phyloP scores from a whole-genome alignment of 257 asterid genomes.

The Ligustrum vulgare region DNA sequence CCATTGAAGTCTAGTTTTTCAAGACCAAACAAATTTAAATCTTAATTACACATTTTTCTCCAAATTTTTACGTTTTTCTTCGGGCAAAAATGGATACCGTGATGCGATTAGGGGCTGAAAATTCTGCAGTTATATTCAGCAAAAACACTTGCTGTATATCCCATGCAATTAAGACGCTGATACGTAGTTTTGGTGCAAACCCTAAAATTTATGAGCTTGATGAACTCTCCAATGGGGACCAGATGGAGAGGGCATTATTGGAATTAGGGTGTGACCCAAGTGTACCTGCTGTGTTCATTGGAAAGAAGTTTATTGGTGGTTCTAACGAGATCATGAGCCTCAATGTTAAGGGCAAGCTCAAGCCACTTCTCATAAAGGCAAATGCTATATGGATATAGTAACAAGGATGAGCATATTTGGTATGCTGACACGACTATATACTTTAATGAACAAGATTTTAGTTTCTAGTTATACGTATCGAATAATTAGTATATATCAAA shows the following conservation, averaged over 20 bases:
- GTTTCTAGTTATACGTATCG: no score
- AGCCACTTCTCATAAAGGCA: constrained; percentile 55
- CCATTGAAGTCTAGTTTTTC: background rate
- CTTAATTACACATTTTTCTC: background rate
- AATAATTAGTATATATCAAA: background rate
- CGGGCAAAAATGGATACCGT: constrained; percentile 38
- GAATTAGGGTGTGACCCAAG: constrained; percentile 53
- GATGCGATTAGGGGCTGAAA: constrained; percentile 39
- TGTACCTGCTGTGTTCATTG: constrained; percentile 68
- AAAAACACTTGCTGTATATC: constrained; percentile 64
- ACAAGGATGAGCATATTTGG: background rate
- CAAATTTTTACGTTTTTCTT: background rate
- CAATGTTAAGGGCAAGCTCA: constrained; percentile 48
- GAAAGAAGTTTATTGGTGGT: constrained; percentile 53
- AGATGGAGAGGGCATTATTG: constrained; percentile 50
- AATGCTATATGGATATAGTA: constrained; percentile 60
- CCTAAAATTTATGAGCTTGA: constrained; percentile 51
- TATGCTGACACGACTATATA: background rate
- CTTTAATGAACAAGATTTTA: background rate
- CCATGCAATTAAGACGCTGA: constrained; percentile 38
- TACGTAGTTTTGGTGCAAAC: constrained; percentile 59
- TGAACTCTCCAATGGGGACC: constrained; percentile 32
- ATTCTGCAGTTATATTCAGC: constrained; percentile 63
- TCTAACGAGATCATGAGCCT: constrained; percentile 67
- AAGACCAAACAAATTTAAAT: background rate